Evolutionary conservation across 768 basidiomycete genomes (phyloP), one percentile per base, ranked within the genome.

Genomic region (Strobilomyces confusus): DNA sequence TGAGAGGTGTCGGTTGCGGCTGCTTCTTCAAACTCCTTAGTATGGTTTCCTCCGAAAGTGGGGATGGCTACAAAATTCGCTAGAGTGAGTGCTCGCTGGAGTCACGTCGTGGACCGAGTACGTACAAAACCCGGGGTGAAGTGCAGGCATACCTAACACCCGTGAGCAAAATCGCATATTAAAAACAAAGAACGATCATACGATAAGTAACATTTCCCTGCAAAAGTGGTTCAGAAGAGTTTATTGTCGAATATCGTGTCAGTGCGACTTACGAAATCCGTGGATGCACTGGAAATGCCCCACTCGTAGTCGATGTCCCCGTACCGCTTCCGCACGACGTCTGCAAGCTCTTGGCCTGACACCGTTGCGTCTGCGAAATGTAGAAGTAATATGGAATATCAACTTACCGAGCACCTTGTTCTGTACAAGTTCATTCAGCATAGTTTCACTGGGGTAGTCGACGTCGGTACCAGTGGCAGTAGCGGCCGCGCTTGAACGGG

Each of bases 1-100:
- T 73, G 0, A 86, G 89, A 3, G 90, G 91, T 92, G 91, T 0
- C 65, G 0, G 81, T 84, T 0, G 80, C 75, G 0, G 89, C 88
- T 0, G 87, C 72, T n/a, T 78, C 69, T n/a, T 80, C 70, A 63
- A 92, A 92, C 14, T 72, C 82, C 3, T 69, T 71, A 0, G 90
- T 92, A 60, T 92, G 91, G 62, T 92, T 92, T 9, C 89, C 89
- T 13, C 89, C 90, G 57, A 81, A 73, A 1, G 87, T 89, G 3
- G 90, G 91, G 38, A 92, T 92, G 13, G 87, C 89, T 90, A 19
- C 43, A 17, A 33, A 38, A 48, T 44, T 2, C 26, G 34, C 17
- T n/a, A 11, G 30, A 19, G 11, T 40, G 6, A 15, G 13, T 17
- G 13, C 22, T 26, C 33, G 20, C 53, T 52, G 50, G 25, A 26